Evolutionary conservation across 2,329 filamentous ascomycete genomes (phyloP).

Genomic region (Didymella exigua): DNA sequence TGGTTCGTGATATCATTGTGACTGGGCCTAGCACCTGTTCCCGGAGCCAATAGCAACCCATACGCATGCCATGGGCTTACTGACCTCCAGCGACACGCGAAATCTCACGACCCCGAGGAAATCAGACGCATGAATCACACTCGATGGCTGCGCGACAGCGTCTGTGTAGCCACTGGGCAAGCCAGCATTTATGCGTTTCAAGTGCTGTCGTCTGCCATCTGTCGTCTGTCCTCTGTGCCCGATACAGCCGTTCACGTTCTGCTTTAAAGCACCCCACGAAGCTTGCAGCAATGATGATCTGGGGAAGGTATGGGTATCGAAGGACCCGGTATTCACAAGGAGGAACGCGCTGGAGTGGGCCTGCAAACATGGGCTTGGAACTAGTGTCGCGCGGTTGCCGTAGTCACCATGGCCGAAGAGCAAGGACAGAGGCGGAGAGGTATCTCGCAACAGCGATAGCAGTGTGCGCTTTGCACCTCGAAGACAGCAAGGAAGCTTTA

Average conservation of each 20-base stretch:
- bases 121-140: not conserved
- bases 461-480: not conserved
- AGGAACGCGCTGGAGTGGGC: conserved; percentile 5
- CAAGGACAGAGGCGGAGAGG: not conserved
- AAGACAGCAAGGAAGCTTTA: not conserved
- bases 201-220: too few relatives aligned
- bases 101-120: not conserved
- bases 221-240: not conserved
- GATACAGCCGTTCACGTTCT: conserved; percentile 2
- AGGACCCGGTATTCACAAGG: not conserved
- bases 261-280: not conserved
- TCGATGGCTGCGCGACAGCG: not conserved
- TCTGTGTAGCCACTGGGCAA: not conserved
- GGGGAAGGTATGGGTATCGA: not conserved
- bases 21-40: not conserved
- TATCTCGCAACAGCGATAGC: conserved; percentile 1
- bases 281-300: not conserved
- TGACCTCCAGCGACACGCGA: not conserved
- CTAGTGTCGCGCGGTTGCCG: not conserved
- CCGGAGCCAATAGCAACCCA: not conserved
- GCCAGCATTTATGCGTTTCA: conserved; percentile 1
- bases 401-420: not conserved
- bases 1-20: not conserved
- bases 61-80: not conserved
- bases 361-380: not conserved